A percentile compares a stretch with the other conserved stretches of the same genome.
These are phyloP conservation scores for Bolboschoenoplectus hybrid DNA, from an alignment of 202 grass and related monocot species.

Conservation along the genomic window DNA sequence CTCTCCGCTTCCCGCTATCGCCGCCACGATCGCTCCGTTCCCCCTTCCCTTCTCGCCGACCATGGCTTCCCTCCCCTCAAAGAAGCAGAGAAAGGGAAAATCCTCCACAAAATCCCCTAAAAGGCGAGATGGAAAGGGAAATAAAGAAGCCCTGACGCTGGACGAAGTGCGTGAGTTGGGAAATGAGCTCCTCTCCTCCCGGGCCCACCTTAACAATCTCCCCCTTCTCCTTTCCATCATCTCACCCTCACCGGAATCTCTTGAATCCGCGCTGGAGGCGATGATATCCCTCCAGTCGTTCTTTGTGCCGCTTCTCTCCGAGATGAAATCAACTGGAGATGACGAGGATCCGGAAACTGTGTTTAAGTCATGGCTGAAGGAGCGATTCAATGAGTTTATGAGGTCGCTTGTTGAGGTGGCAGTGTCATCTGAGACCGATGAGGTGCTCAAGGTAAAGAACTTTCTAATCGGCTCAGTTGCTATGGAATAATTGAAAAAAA, in stretches of 20 bases:
- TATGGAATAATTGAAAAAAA: neutral
- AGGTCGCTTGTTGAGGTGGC: conserved; percentile 57
- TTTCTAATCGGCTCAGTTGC: neutral
- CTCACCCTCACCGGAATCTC: conserved; percentile 45
- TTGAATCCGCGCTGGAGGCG: conserved; percentile 60
- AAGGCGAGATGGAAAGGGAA: neutral
- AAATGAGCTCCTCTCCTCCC: conserved; percentile 78
- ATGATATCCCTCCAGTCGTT: conserved; percentile 88
- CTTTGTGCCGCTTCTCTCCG: conserved; percentile 75
- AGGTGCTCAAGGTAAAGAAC: conserved; percentile 54
- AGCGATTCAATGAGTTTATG: conserved; percentile 71
- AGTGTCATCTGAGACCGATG: conserved; percentile 52
- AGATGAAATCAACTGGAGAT: conserved; percentile 60
- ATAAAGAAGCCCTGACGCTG: conserved; percentile 40
- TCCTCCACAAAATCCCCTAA: conserved; percentile 1
- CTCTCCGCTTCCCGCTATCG: neutral
- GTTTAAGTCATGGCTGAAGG: conserved; percentile 69
- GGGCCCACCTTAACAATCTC: conserved; percentile 83
- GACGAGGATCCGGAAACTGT: conserved; percentile 60
- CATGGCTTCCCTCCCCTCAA: conserved; percentile 34
- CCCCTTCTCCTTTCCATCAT: conserved; percentile 69
- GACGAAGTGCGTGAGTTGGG: conserved; percentile 62
- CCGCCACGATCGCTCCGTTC: neutral
- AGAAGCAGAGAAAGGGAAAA: conserved; percentile 39
- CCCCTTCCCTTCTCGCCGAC: neutral